These are phyloP conservation scores for Backusella liffmaniae DNA, from an alignment of 192 early-diverging fungal species.

Conservation along the genomic window DNA sequence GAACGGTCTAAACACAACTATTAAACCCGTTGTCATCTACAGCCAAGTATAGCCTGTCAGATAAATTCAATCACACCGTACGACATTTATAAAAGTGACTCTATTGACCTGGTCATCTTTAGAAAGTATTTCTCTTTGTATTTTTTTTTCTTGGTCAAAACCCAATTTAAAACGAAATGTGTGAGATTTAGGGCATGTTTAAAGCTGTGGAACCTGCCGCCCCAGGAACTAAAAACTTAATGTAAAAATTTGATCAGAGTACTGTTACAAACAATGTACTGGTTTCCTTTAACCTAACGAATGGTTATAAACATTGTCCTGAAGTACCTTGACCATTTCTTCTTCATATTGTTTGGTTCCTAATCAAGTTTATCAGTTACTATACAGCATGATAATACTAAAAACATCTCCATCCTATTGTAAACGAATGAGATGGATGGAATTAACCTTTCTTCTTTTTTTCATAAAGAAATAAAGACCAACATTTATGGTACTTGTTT, in stretches of 20 bases:
- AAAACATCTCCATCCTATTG: background rate
- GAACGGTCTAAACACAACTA: background rate
- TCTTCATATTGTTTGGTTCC: too few relatives aligned
- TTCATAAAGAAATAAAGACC: background rate
- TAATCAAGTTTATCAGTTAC: too few relatives aligned
- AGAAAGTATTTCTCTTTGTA: background rate
- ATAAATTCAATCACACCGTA: background rate
- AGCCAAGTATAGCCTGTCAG: background rate
- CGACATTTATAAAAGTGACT: background rate
- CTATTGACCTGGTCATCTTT: background rate
- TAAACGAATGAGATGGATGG: background rate
- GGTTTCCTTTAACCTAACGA: background rate
- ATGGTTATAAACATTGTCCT: background rate
- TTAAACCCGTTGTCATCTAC: background rate
- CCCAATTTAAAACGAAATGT: background rate
- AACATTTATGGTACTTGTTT: background rate
- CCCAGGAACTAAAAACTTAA: background rate
- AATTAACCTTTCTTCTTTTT: too few relatives aligned
- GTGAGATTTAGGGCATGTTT: background rate
- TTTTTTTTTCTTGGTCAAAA: background rate
- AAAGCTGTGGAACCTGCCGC: background rate
- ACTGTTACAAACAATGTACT: constrained; percentile 1
- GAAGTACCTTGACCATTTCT: background rate
- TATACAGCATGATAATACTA: too few relatives aligned
- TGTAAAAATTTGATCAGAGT: background rate